These are phyloP conservation scores for Pyrrhoderma noxium DNA, from an alignment of 1,284 basidiomycete genomes.

Conservation along the genomic window DNA sequence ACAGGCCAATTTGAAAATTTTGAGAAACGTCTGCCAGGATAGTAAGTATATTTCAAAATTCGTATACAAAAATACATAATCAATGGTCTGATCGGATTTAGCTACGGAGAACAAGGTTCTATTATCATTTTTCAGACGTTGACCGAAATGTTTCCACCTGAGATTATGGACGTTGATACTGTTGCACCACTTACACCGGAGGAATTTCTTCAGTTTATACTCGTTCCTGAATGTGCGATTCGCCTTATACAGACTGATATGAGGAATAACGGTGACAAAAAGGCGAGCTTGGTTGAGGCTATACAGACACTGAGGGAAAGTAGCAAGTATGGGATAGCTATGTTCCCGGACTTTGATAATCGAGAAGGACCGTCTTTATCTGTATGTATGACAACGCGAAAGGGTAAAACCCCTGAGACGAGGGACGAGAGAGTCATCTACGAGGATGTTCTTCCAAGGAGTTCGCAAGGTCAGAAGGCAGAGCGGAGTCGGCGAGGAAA, in stretches of 20 bases:
- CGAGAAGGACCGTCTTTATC: conserved; percentile 30
- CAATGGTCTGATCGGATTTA: conserved; percentile 25
- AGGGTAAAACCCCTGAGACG: no score
- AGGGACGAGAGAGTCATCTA: no score
- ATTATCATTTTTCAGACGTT: conserved; percentile 71
- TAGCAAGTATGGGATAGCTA: conserved; percentile 66
- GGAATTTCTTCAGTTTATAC: conserved; percentile 65
- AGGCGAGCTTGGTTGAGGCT: conserved; percentile 39
- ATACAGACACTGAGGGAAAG: conserved; percentile 62
- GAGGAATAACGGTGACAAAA: background rate
- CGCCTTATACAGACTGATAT: conserved; percentile 66
- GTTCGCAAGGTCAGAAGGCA: no score
- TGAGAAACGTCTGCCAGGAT: conserved; percentile 72
- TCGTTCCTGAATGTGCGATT: conserved; percentile 71
- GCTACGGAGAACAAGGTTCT: conserved; percentile 75
- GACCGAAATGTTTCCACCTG: conserved; percentile 63
- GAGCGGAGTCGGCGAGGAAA: no score
- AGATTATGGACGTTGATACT: conserved; percentile 41
- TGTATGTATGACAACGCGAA: no score
- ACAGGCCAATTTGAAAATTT: conserved; percentile 68
- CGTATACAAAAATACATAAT: background rate
- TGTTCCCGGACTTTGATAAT: conserved; percentile 62
- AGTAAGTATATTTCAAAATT: conserved; percentile 46
- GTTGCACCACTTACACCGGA: conserved; percentile 57
- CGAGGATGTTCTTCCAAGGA: no score